phyloP scores from a whole-genome alignment of 257 asterid species.

The Datura wrightii region DNA sequence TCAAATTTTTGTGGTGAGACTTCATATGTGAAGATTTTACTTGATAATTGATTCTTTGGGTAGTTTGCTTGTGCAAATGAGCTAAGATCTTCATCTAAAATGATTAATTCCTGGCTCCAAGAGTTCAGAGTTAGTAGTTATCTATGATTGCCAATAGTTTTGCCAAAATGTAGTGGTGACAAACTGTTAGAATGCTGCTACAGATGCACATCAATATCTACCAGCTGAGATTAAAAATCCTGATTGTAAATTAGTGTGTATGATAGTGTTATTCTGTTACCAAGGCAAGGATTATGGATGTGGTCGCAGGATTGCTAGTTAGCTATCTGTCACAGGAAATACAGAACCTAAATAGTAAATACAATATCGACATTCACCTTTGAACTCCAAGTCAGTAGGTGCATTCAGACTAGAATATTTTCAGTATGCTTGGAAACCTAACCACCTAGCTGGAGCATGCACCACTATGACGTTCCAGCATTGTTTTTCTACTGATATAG shows the following conservation, averaged over 20 bases:
- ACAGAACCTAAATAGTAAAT: background rate
- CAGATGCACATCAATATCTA: background rate
- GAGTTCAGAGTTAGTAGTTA: background rate
- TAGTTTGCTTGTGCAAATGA: background rate
- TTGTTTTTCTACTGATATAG: constrained; percentile 3
- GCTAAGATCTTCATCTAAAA: background rate
- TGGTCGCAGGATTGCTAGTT: constrained; percentile 3
- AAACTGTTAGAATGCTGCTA: constrained; percentile 14
- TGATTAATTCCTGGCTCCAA: background rate
- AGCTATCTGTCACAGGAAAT: background rate
- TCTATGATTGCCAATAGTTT: background rate
- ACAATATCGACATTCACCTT: background rate
- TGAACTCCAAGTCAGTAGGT: constrained; percentile 12
- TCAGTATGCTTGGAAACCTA: background rate
- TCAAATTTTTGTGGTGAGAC: background rate
- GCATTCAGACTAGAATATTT: background rate
- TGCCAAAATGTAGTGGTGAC: background rate
- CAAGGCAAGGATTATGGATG: constrained; percentile 11
- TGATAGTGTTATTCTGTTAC: constrained; percentile 18
- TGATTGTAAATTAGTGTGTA: background rate
- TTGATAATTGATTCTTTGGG: background rate
- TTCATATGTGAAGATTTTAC: background rate
- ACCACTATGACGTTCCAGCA: background rate
- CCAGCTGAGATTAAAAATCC: background rate
- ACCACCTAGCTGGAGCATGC: constrained; percentile 12